Evolutionary conservation across 768 basidiomycete genomes (phyloP), one percentile per base, ranked within the genome.

Genomic region (Leccinum disarticulatum): DNA sequence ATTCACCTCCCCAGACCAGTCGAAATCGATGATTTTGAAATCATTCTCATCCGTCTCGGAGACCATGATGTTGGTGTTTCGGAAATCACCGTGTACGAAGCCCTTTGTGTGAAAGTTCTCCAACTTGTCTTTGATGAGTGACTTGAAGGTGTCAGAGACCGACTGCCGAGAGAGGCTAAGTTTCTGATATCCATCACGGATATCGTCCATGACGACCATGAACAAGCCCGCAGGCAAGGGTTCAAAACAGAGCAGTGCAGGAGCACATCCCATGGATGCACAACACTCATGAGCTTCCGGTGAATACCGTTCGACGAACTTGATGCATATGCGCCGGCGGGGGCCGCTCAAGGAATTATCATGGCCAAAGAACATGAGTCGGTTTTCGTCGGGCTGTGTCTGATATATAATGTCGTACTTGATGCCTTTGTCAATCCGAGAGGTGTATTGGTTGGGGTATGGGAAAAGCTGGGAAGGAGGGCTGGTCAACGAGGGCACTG

Each of bases 161-260:
- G 31, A 10, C 10, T 31, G 31, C 31, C 0, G 0, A 31, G 31
- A 11, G 10, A 31, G 31, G 0, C 31, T 31, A 31, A 31, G 31
- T 31, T 1, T 31, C 31, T 31, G 3, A 31, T 31, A 31, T 31
- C 31, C 11, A 7, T 48, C 10, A 25, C 47, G 14, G 25, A 48
- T 22, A 30, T 28, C 49, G 19, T 75, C 73, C 74, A 77, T 76
- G 25, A 74, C 66, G 0, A 75, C 73, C 71, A 74, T 70, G 55
- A 25, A 69, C 70, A 69, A 72, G 28, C 72, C 70, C 25, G 72
- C 76, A 38, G 67, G 55, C 10, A 76, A 46, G 13, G 15, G 15
- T 33, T 74, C 66, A 52, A 70, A 67, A 17, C 64, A 71, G 35
- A 56, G 48, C 17, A 77, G 58, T 33, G 19, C 57, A 3, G 73